Evolutionary conservation across 2,329 filamentous ascomycete species (phyloP).

Genomic region (Diaporthe sp.): DNA sequence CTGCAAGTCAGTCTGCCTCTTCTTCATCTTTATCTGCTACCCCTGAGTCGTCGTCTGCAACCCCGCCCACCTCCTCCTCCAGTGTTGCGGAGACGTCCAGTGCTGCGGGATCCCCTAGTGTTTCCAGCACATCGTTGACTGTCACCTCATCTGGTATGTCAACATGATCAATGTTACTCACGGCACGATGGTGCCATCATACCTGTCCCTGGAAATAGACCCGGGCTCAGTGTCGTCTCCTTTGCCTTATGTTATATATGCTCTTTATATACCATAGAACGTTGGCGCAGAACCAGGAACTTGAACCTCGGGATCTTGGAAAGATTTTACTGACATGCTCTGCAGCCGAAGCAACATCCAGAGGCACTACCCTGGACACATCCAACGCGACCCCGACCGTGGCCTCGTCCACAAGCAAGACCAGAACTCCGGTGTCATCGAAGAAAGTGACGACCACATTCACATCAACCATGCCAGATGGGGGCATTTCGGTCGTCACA

Average conservation of each 20-base stretch:
- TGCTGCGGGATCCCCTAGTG: not conserved
- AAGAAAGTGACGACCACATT: slow-evolving; percentile 50
- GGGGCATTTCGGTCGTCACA: slow-evolving; percentile 59
- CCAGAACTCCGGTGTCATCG: slow-evolving; percentile 48
- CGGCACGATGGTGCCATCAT: not conserved
- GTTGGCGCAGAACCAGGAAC: not conserved
- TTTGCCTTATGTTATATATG: not conserved
- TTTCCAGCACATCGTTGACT: slow-evolving; percentile 29
- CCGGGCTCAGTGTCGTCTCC: not conserved
- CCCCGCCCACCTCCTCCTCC: slow-evolving; percentile 32
- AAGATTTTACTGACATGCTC: not conserved
- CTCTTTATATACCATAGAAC: not conserved
- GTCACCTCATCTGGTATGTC: slow-evolving; percentile 33
- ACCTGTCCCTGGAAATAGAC: not conserved
- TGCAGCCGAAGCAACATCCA: not conserved
- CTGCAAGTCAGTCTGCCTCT: slow-evolving; percentile 42
- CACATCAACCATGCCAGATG: slow-evolving; percentile 61
- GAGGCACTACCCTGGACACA: slow-evolving; percentile 35
- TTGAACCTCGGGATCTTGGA: not conserved
- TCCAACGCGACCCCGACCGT: slow-evolving; percentile 23
- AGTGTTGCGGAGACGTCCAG: slow-evolving; percentile 7
- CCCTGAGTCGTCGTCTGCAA: not conserved
- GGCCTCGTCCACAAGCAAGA: slow-evolving; percentile 25
- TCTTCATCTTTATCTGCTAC: slow-evolving; percentile 38
- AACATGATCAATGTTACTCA: not conserved